Base-by-base conservation (phyloP, 352 stramenopile species). In the Globisporangium heterothallicum region DNA sequence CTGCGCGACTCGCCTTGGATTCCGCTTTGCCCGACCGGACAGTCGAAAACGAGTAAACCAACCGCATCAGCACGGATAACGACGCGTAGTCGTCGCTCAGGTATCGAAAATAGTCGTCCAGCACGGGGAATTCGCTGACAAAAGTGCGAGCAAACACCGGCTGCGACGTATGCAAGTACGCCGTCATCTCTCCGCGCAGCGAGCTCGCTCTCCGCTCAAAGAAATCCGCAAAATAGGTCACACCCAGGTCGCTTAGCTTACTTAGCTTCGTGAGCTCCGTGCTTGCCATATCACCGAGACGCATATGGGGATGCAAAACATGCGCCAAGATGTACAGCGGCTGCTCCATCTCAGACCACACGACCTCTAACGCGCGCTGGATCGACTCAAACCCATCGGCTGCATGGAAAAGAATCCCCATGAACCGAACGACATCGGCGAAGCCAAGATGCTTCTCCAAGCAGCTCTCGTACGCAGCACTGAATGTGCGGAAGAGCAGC, bases 21-120 rank as follows among this genome's bases (percentile, higher is more conserved):
- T 24, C 8, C 6, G 12, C n/a, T 53, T 64, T 60, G 24, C 19
- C 24, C n/a, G 38, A 24, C 27, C 47, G 50, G 26, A 65, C 59
- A 2, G 66, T 59, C 7, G 72, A 74, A 47, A 86, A 72, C 21
- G 72, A 76, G n/a, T 69, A 53, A 18, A 89, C 49, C 42, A 80
- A 43, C 49, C 68, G 60, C 80, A 89, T 92, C 32, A 92, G 47
- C 61, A 74, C 64, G n/a, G 78, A 69, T 21, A 92, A 54, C 19
- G 81, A 70, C 10, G 71, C 57, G 36, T 72, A 82, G 26, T 82
- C 70, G 56, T 90, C 76, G 19, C 64, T 68, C 47, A 90, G 53
- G 43, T 88, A 88, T 14, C 71, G 62, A 18, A 78, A 85, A 47
- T 88, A 88, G 62, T 87, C 71, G 32, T 84, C 69, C 7, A 84